Conservation (phyloP, 805 yeast genomes). For the Cyberlindnera sargentensis region DNA sequence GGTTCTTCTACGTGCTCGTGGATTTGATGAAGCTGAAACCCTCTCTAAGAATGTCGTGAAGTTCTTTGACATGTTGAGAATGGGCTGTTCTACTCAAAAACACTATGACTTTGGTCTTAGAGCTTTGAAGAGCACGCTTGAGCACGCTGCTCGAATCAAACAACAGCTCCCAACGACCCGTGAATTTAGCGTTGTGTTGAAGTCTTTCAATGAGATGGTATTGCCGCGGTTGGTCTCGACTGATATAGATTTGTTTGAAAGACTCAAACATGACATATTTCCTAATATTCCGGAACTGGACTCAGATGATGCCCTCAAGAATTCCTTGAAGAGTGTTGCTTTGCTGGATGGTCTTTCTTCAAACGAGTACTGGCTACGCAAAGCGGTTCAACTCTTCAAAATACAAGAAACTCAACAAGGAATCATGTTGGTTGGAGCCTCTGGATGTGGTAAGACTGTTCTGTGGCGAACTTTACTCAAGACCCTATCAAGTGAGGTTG, state of each 20-base stretch:
- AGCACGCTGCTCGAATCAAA: slow-evolving; percentile 46
- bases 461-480: slow-evolving; percentile 43
- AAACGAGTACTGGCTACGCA: slow-evolving; percentile 40
- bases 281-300: slow-evolving; percentile 41
- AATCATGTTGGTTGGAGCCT: slow-evolving; percentile 66
- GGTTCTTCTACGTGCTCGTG: slow-evolving; percentile 66
- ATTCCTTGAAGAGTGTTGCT: slow-evolving; percentile 25
- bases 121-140: slow-evolving; percentile 62
- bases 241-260: slow-evolving; percentile 38
- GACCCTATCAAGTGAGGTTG: slow-evolving; percentile 27
- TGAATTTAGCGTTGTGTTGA: slow-evolving; percentile 29
- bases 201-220: slow-evolving; percentile 53
- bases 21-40: slow-evolving; percentile 43
- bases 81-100: slow-evolving; percentile 39
- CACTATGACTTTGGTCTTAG: slow-evolving; percentile 93
- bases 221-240: slow-evolving; percentile 55
- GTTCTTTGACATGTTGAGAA: slow-evolving; percentile 42
- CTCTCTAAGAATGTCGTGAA: slow-evolving; percentile 46
- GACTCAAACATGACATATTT: background rate
- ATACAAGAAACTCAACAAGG: slow-evolving; percentile 67
- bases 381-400: slow-evolving; percentile 54
- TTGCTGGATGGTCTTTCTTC: slow-evolving; percentile 23
- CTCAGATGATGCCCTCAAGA: slow-evolving; percentile 21
- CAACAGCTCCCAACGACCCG: background rate
- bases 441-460: slow-evolving; percentile 71